Evolutionary conservation across 805 yeast genomes (phyloP).

Genomic region (Suhomyces pyralidae): DNA sequence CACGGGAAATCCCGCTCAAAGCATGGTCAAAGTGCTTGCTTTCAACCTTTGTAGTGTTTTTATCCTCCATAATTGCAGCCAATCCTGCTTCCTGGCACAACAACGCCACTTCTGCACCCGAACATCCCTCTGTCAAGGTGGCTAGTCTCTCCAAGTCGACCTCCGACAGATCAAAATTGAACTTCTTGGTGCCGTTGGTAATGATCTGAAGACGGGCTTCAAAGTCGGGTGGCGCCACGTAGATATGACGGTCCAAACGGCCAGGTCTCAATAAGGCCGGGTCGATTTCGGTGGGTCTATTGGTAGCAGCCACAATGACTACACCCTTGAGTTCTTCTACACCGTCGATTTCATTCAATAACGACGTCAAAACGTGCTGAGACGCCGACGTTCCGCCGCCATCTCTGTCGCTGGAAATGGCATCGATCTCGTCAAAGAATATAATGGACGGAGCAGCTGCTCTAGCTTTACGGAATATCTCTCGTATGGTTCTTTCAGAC

Average conservation of each 20-base stretch:
- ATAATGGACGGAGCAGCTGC: slow-evolving; percentile 94
- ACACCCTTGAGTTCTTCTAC: slow-evolving; percentile 94
- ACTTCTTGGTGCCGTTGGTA: slow-evolving; percentile 62
- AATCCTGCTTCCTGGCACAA: slow-evolving; percentile 95
- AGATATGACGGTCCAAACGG: slow-evolving; percentile 86
- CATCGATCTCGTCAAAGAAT: slow-evolving; percentile 96
- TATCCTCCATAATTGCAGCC: slow-evolving; percentile 83
- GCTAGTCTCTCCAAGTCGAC: slow-evolving; percentile 40
- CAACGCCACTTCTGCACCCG: slow-evolving; percentile 94
- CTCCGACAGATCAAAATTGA: slow-evolving; percentile 46
- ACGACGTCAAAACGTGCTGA: slow-evolving; percentile 82
- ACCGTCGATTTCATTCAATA: slow-evolving; percentile 95
- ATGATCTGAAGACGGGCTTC: slow-evolving; percentile 79
- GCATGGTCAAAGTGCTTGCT: slow-evolving; percentile 72
- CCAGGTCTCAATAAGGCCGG: slow-evolving; percentile 95
- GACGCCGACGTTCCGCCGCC: slow-evolving; percentile 63
- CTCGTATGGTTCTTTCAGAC: slow-evolving; percentile 89
- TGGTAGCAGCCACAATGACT: slow-evolving; percentile 92
- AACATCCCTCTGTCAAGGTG: slow-evolving; percentile 79
- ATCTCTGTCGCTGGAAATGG: slow-evolving; percentile 76
- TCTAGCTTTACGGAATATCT: slow-evolving; percentile 87
- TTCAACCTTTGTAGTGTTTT: slow-evolving; percentile 51
- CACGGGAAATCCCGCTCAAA: slow-evolving; percentile 61
- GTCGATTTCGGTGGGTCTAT: slow-evolving; percentile 90
- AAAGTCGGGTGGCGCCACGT: slow-evolving; percentile 87